A percentile compares a stretch with the other conserved stretches of the same genome.
Conservation (phyloP, 2,329 filamentous ascomycete species). For the Penicillium polonicum region DNA sequence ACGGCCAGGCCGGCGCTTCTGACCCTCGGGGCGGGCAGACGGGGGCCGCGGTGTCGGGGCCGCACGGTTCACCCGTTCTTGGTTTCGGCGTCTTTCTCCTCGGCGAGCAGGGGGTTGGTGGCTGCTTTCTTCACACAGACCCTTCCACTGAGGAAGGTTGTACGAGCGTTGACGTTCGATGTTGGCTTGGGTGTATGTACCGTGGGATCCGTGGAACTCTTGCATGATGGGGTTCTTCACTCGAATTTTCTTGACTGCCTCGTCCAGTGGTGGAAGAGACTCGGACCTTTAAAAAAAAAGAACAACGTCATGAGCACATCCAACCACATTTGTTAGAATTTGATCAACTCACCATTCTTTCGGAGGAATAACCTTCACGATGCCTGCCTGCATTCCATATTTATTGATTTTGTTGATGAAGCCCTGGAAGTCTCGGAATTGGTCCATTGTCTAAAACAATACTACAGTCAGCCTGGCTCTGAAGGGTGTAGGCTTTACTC, state of each 20-base stretch:
- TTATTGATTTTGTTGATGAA: constrained; percentile 88
- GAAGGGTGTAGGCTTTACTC: not conserved
- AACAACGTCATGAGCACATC: constrained; percentile 10
- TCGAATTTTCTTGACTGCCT: constrained; percentile 84
- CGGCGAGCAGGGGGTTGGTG: constrained; percentile 91
- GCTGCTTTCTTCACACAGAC: constrained; percentile 88
- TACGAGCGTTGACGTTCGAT: constrained; percentile 95
- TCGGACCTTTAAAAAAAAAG: constrained; percentile 53
- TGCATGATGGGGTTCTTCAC: constrained; percentile 98
- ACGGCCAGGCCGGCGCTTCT: constrained; percentile 49
- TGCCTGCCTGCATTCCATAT: constrained; percentile 96
- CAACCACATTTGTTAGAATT: not conserved
- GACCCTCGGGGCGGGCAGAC: constrained; percentile 38
- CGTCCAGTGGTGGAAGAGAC: constrained; percentile 72
- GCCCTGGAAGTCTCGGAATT: constrained; percentile 89
- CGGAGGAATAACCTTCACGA: constrained; percentile 92
- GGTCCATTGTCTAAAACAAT: constrained; percentile 68
- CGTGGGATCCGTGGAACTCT: constrained; percentile 93
- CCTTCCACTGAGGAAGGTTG: constrained; percentile 94
- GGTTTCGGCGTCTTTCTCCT: constrained; percentile 58
- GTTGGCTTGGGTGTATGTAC: constrained; percentile 95
- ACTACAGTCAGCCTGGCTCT: constrained; percentile 20
- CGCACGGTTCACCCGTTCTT: constrained; percentile 47
- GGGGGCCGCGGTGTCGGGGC: constrained; percentile 35
- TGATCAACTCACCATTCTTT: constrained; percentile 77